Conservation (phyloP, 768 basidiomycete species). For the Hypholoma fasciculare region DNA sequence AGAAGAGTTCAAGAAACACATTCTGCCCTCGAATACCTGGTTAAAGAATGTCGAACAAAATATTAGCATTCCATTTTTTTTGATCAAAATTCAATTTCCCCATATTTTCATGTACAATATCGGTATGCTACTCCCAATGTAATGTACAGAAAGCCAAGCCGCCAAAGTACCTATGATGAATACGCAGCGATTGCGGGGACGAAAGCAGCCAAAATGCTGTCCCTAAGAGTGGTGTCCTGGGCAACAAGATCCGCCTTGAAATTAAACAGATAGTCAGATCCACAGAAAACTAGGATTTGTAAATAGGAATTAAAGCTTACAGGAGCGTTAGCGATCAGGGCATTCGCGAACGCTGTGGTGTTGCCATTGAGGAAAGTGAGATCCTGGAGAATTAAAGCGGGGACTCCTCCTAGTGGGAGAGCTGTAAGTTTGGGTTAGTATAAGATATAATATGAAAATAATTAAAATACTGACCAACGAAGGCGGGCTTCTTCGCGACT, state of each 20-base stretch:
- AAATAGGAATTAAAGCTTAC: conserved; percentile 15
- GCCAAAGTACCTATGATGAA: no score
- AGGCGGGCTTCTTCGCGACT: conserved; percentile 25
- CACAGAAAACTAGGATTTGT: background rate
- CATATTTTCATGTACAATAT: no score
- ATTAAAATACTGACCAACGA: conserved; percentile 9
- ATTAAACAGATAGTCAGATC: background rate
- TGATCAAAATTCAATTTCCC: no score
- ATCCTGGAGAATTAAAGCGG: conserved; percentile 27
- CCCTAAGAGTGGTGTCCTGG: background rate
- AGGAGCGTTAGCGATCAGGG: conserved; percentile 24
- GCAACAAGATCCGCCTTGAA: background rate
- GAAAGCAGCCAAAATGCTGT: background rate
- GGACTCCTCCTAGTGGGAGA: conserved; percentile 26
- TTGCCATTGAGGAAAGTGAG: conserved; percentile 21
- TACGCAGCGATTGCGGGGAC: background rate
- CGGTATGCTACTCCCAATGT: no score
- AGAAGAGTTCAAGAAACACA: no score
- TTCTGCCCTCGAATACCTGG: no score
- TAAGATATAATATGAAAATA: background rate
- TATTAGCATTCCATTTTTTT: no score
- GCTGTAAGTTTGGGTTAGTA: background rate
- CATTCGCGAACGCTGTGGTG: conserved; percentile 19
- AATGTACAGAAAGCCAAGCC: no score
- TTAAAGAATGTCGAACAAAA: no score